phyloP scores from a whole-genome alignment of 2,329 filamentous ascomycete genomes.

The Microascus cirrosus region DNA sequence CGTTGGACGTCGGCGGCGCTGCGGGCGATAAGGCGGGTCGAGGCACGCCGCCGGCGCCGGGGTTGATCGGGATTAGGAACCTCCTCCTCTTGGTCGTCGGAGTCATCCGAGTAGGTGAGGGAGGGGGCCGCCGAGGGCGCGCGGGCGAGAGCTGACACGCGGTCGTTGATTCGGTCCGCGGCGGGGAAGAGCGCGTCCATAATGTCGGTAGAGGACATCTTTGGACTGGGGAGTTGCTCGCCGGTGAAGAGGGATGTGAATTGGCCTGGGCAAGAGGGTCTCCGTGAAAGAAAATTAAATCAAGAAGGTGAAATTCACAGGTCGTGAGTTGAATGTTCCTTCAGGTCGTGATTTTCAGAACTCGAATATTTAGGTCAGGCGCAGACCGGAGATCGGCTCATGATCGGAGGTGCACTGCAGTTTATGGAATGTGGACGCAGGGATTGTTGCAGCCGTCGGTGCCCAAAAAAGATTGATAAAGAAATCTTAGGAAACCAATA shows the following conservation, averaged over 20 bases:
- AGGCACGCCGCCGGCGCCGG: slow-evolving; percentile 48
- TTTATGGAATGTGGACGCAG: not conserved
- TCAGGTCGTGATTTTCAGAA: not conserved
- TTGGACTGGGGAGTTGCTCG: not conserved
- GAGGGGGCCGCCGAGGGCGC: slow-evolving; percentile 46
- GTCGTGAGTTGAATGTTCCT: not conserved
- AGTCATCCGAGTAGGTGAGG: slow-evolving; percentile 51
- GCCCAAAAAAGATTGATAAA: not conserved
- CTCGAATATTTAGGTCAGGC: not conserved
- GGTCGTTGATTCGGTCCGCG: slow-evolving; percentile 7
- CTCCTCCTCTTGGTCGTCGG: slow-evolving; percentile 44
- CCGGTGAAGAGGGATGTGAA: not conserved
- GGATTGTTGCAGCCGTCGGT: not conserved
- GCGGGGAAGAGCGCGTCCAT: slow-evolving; percentile 18
- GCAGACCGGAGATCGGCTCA: not conserved
- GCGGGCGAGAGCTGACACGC: not conserved
- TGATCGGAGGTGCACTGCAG: not conserved
- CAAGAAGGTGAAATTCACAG: not conserved
- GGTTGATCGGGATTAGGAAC: slow-evolving; percentile 26
- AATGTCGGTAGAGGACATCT: slow-evolving; percentile 15
- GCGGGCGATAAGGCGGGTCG: slow-evolving; percentile 56
- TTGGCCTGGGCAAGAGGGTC: not conserved
- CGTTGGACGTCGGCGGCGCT: slow-evolving; percentile 50
- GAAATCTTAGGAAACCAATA: not conserved
- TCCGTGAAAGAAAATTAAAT: not conserved